phyloP scores from a whole-genome alignment of 495 filamentous ascomycete species.

The Margaritispora aquatica region DNA sequence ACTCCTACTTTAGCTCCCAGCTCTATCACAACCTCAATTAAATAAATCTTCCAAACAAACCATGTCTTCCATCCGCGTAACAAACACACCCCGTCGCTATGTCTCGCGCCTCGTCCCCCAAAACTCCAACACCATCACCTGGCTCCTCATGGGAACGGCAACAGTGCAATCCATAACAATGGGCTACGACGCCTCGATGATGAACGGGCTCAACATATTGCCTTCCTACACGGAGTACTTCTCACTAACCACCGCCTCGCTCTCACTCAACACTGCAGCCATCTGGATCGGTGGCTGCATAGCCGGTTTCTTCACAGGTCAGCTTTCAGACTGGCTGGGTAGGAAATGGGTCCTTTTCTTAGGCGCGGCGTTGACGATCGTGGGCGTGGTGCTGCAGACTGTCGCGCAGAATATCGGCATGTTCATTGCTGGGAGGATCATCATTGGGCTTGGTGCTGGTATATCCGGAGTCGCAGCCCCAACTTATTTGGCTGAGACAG shows the following conservation, averaged over 20 bases:
- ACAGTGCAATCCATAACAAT: slow-evolving; percentile 31
- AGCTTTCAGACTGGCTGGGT: slow-evolving; percentile 24
- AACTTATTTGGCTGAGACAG: slow-evolving; percentile 50
- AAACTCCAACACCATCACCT: too few relatives aligned
- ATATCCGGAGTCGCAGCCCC: slow-evolving; percentile 31
- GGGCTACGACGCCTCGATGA: slow-evolving; percentile 46
- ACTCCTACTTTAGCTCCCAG: too few relatives aligned
- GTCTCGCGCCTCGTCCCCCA: too few relatives aligned
- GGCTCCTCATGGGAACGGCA: too few relatives aligned
- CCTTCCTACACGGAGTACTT: slow-evolving; percentile 46
- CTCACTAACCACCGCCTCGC: slow-evolving; percentile 29
- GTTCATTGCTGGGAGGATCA: slow-evolving; percentile 47
- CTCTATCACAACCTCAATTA: too few relatives aligned
- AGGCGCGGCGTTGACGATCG: slow-evolving; percentile 30
- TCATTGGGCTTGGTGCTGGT: slow-evolving; percentile 53
- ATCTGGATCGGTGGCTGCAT: slow-evolving; percentile 21
- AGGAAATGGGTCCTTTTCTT: slow-evolving; percentile 40
- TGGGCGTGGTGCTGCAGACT: slow-evolving; percentile 50
- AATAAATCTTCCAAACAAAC: too few relatives aligned
- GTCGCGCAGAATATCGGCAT: slow-evolving; percentile 47
- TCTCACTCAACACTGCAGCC: slow-evolving; percentile 18
- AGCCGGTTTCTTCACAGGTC: slow-evolving; percentile 15
- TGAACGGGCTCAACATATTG: slow-evolving; percentile 48
- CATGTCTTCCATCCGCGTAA: too few relatives aligned
- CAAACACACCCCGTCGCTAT: too few relatives aligned